Evolutionary conservation across 1,139 yeast genomes (phyloP), one percentile per base, ranked within the genome.

Genomic region (Yamadazyma trypodendri): DNA sequence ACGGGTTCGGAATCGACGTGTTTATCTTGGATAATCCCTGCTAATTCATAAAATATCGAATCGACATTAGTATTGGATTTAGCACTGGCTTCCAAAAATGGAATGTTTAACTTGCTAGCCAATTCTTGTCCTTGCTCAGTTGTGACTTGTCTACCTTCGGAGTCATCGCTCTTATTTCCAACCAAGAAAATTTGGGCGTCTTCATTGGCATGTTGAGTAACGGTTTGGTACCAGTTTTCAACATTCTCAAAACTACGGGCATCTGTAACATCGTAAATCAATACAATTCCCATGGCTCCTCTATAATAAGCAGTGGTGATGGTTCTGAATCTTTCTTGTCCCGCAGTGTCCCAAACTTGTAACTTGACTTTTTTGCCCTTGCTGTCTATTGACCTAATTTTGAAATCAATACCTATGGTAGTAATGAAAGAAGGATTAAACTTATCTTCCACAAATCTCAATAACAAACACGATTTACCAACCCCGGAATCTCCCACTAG

Each of bases 261-360:
- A 63, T 94, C 97, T 28, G 96, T 85, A 39, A 92, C 97, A 63
- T 92, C 99, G 65, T 92, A 92, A 35, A 92, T 96, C 51, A 92
- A 78, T 42, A 92, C 81, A 60, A 94, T 92, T 46, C 98, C 99
- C 94, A 89, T 88, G 42, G 99, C 98, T 40, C 97, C 97, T 64
- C 99, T 81, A 69, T 94, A 92, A 66, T 94, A 92, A 8, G 98
- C 97, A 15, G 97, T 89, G 35, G 98, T 92, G 63, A 92, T 92
- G 38, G 98, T 92, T 72, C 97, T 81, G 75, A 92, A 92, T 54
- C 98, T 77, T 65, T 92, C 98, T 68, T 92, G 98, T 20, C 98
- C 98, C 6, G 98, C 98, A 28, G 98, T 92, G 63, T 92, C 98
- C 98, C 98, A 92, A 31, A 92, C 89, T 64, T 92, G 98, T 57